Evolutionary conservation across 768 basidiomycete species (phyloP), one percentile per base, ranked within the genome.

Genomic region (Phylloporus sp.): DNA sequence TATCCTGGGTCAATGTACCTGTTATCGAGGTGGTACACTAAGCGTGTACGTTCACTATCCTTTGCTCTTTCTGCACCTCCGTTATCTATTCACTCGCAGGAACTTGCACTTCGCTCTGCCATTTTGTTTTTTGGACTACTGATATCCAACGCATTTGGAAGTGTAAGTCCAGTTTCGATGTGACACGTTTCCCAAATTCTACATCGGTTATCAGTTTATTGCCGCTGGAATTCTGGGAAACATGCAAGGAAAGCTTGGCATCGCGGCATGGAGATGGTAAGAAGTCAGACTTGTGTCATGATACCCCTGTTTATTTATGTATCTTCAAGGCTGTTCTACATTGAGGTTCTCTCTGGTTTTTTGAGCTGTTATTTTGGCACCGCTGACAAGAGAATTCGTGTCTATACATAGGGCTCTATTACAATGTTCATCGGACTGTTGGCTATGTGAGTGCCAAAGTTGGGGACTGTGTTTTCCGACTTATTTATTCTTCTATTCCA

Each of bases 171-270:
- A 5, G 13, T 39, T 21, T 40, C 20, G 20, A 15, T 3, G 10
- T 14, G 10, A 3, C 14, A 5, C 11, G 26, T 6, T 17, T 34
- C 7, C 23, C 14, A 21, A 17, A 1, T 26, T n/a, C n/a, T 26
- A 37, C 36, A 24, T 21, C 9, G 11, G 10, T 22, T 21, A 17
- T 17, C 49, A 84, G 79, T 60, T 86, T 7, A 77, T 87, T 57
- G 87, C 84, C 14, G 85, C 85, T n/a, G 86, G 82, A 10, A 83
- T 88, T 44, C 71, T 90, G 14, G 67, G 71, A 1, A 74, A 71
- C 34, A 83, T 88, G 84, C 76, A 89, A 50, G 84, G 82, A 2
- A 72, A 71, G 41, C 68, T 76, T 5, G 85, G 84, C 2, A 80
- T 84, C 33, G 60, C 79, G 23, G 84, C 82, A 9, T 88, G 86